These are phyloP conservation scores for Plantago elongata DNA, from an alignment of 257 asterid species.

Conservation along the genomic window DNA sequence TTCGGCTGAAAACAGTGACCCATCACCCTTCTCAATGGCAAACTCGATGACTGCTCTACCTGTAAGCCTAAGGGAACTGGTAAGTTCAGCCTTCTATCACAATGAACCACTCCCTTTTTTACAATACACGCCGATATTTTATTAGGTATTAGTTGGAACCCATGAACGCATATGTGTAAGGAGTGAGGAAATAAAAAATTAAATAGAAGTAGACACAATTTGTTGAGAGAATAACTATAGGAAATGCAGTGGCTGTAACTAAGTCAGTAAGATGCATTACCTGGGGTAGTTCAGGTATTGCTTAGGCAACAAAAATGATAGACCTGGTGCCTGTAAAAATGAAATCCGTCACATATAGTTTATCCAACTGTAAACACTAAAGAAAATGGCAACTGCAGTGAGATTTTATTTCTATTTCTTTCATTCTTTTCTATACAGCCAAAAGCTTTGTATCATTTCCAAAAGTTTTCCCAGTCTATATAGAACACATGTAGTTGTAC, in stretches of 20 bases:
- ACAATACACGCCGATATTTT: constrained; percentile 5
- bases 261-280: constrained; percentile 34
- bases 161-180: background rate
- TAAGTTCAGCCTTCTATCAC: constrained; percentile 21
- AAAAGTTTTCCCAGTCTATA: background rate
- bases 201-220: constrained; percentile 2
- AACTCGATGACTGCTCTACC: constrained; percentile 96
- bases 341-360: constrained; percentile 35
- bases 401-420: background rate
- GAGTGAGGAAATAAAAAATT: constrained; percentile 2
- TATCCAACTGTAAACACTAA: constrained; percentile 27
- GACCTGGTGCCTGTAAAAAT: constrained; percentile 94
- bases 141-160: constrained; percentile 5
- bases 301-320: constrained; percentile 78
- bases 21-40: constrained; percentile 79
- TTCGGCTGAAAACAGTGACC: constrained; percentile 80
- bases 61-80: constrained; percentile 59
- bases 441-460: background rate
- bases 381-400: background rate
- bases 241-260: background rate
- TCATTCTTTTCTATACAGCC: no score
- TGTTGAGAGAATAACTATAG: background rate
- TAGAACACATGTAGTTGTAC: background rate
- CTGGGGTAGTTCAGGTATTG: constrained; percentile 77
- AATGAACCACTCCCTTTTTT: constrained; percentile 3